A percentile compares a stretch with the other conserved stretches of the same genome.
Evolutionary conservation across 2,329 filamentous ascomycete genomes (phyloP).

Genomic region (Talaromyces sp.): DNA sequence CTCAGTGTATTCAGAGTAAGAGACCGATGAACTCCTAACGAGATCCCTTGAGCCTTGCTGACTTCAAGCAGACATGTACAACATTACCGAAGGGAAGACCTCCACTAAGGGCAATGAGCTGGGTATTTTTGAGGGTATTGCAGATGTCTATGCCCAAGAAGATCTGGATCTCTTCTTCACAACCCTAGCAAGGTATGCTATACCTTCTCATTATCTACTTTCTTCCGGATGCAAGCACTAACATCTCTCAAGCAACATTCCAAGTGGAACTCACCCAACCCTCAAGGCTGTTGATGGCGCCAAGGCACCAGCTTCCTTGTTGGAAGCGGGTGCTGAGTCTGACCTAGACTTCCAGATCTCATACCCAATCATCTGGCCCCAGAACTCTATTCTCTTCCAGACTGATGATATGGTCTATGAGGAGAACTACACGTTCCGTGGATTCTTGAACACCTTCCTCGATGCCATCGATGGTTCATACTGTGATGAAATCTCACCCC

Average conservation of each 20-base stretch:
- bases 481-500: constrained; percentile 45
- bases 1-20: constrained; percentile 43
- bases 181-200: constrained; percentile 32
- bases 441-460: constrained; percentile 52
- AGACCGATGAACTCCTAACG: background rate
- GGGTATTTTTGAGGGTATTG: constrained; percentile 50
- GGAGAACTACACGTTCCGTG: constrained; percentile 39
- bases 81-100: constrained; percentile 42
- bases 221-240: background rate
- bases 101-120: constrained; percentile 48
- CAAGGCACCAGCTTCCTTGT: constrained; percentile 33
- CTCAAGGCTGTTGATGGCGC: constrained; percentile 46
- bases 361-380: constrained; percentile 54
- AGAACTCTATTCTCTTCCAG: constrained; percentile 53
- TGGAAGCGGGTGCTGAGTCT: constrained; percentile 40
- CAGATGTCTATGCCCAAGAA: constrained; percentile 50
- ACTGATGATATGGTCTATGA: constrained; percentile 47
- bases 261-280: constrained; percentile 43
- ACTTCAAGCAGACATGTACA: constrained; percentile 39
- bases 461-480: constrained; percentile 55
- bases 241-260: constrained; percentile 33
- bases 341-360: constrained; percentile 52
- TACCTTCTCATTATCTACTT: no score
- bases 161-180: constrained; percentile 49
- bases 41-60: background rate